These are phyloP conservation scores for Phyllachora maydis DNA, from an alignment of 2,329 filamentous ascomycete genomes.

Conservation along the genomic window DNA sequence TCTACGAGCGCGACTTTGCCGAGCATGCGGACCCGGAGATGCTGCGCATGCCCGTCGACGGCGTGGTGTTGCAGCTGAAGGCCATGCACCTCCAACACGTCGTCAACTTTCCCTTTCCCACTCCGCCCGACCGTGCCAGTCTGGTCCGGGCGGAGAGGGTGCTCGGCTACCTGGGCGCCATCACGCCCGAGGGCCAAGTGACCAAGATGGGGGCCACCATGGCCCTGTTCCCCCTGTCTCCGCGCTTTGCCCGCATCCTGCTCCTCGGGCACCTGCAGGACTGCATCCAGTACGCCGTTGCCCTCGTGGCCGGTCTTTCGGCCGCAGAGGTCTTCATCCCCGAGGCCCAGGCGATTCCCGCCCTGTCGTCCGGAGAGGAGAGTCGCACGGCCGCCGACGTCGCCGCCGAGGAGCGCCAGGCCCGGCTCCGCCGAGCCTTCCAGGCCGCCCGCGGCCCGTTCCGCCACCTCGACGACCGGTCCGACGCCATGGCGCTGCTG, in stretches of 20 bases:
- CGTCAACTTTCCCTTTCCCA: slow-evolving; percentile 90
- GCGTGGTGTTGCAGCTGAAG: slow-evolving; percentile 82
- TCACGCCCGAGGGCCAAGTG: slow-evolving; percentile 51
- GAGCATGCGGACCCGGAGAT: slow-evolving; percentile 81
- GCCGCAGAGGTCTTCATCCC: slow-evolving; percentile 76
- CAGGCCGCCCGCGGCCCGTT: slow-evolving; percentile 62
- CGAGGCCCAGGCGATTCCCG: slow-evolving; percentile 54
- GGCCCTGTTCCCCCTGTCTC: slow-evolving; percentile 75
- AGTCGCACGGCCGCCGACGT: slow-evolving; percentile 45
- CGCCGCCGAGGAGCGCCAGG: slow-evolving; percentile 47
- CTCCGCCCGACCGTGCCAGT: slow-evolving; percentile 57
- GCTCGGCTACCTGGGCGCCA: slow-evolving; percentile 65
- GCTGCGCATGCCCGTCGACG: slow-evolving; percentile 77
- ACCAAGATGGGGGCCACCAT: slow-evolving; percentile 65
- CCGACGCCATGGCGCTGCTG: slow-evolving; percentile 78
- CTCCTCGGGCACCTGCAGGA: slow-evolving; percentile 66
- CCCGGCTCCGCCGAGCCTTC: slow-evolving; percentile 36
- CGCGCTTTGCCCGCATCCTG: slow-evolving; percentile 82
- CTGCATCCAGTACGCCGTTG: slow-evolving; percentile 70
- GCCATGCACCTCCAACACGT: slow-evolving; percentile 82
- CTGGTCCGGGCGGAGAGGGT: slow-evolving; percentile 72
- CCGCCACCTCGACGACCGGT: slow-evolving; percentile 58
- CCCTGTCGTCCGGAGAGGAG: slow-evolving; percentile 22
- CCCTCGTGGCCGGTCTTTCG: slow-evolving; percentile 72
- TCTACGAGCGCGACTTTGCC: slow-evolving; percentile 77